A percentile compares a stretch with the other conserved stretches of the same genome.
These are phyloP conservation scores for Calonectria fujianensis DNA, from an alignment of 2,329 filamentous ascomycete species.

Conservation along the genomic window DNA sequence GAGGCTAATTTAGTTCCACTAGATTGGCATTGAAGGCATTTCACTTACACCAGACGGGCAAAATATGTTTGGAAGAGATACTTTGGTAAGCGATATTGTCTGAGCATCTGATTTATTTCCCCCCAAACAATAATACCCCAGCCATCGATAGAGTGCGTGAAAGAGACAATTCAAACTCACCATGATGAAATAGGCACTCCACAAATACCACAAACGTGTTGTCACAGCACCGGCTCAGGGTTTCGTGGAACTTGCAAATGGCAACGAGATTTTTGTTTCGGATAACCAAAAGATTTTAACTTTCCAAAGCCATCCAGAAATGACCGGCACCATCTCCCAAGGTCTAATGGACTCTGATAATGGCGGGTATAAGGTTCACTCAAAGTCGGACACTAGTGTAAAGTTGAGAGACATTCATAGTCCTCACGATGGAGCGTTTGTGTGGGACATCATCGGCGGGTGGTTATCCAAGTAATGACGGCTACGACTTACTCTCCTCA, in stretches of 20 bases:
- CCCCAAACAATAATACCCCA: not conserved
- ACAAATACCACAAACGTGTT: constrained; percentile 33
- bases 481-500: too few species aligned
- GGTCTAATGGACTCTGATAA: constrained; percentile 25
- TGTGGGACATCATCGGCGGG: not conserved
- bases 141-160: too few species aligned
- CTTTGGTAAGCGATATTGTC: not conserved
- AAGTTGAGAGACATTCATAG: not conserved
- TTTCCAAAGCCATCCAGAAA: constrained; percentile 39
- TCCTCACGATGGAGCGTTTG: not conserved
- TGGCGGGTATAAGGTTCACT: constrained; percentile 1
- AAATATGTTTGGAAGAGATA: constrained; percentile 17
- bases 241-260: constrained; percentile 19
- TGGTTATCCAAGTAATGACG: not conserved
- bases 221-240: constrained; percentile 4
- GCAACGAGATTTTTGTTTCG: constrained; percentile 30
- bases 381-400: not conserved
- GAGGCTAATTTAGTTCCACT: not conserved
- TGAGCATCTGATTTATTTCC: not conserved
- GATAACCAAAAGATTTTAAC: constrained; percentile 7
- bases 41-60: constrained; percentile 5
- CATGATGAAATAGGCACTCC: constrained; percentile 12
- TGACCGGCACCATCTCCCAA: constrained; percentile 19
- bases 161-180: not conserved
- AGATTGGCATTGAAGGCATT: constrained; percentile 26